phyloP scores from a whole-genome alignment of 176 grass and related monocot genomes.

The Hordeum vulgare region MorexV3_pseudomolecules_assembly NC_058521.1:22166804-22167303 shows the following conservation, averaged over 20 bases:
- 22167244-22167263: constrained; percentile 84
- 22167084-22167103: constrained; percentile 75
- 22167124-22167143: constrained; percentile 84
- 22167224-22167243: constrained; percentile 86
- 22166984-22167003: constrained; percentile 81
- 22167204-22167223: constrained; percentile 69
- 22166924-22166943: constrained; percentile 86
- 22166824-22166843: constrained; percentile 97
- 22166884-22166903: constrained; percentile 95
- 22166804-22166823: constrained; percentile 98
- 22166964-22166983: constrained; percentile 97
- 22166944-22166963: constrained; percentile 90
- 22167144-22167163: constrained; percentile 43
- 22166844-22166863: constrained; percentile 86
- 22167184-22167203: constrained; percentile 77
- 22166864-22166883: constrained; percentile 99
- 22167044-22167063: constrained; percentile 22
- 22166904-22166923: constrained; percentile 95
- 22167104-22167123: constrained; percentile 49
- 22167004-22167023: neutral
- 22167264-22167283: neutral
- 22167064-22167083: constrained; percentile 87
- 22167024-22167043: neutral
- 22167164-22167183: constrained; percentile 86
- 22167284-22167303: neutral